These are phyloP conservation scores for Penicillium pulvis DNA, from an alignment of 495 filamentous ascomycete species.

Conservation along the genomic window DNA sequence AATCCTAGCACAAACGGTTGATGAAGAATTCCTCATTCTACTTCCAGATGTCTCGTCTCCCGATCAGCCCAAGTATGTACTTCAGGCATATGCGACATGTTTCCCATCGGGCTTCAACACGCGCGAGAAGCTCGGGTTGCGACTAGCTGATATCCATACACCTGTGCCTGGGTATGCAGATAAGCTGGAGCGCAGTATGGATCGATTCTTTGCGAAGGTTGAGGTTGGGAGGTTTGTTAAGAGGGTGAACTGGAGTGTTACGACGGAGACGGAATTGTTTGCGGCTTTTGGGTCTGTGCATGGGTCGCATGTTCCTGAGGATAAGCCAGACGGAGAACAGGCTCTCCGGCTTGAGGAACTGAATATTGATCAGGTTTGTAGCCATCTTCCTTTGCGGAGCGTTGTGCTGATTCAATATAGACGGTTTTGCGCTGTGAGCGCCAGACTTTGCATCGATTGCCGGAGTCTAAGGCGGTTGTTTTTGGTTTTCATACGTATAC, in stretches of 20 bases:
- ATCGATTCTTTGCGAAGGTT: conserved; percentile 65
- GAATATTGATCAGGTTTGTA: conserved; percentile 51
- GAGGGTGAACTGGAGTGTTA: conserved; percentile 63
- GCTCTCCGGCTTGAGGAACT: conserved; percentile 44
- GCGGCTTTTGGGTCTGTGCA: conserved; percentile 45
- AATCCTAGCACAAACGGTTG: conserved; percentile 21
- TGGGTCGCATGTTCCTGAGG: conserved; percentile 12
- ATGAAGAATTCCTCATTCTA: conserved; percentile 70
- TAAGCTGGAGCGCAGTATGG: conserved; percentile 76
- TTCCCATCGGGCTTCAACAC: conserved; percentile 75
- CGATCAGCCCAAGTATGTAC: conserved; percentile 50
- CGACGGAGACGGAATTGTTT: conserved; percentile 58
- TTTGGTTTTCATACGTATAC: conserved; percentile 83
- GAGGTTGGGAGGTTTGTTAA: conserved; percentile 43
- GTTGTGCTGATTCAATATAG: conserved; percentile 25
- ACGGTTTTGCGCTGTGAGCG: conserved; percentile 68
- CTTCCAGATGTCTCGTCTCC: conserved; percentile 44
- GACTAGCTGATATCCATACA: conserved; percentile 66
- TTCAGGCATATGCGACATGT: conserved; percentile 69
- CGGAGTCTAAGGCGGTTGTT: conserved; percentile 63
- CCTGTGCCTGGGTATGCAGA: conserved; percentile 69
- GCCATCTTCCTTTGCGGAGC: background rate
- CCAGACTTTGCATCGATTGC: conserved; percentile 75
- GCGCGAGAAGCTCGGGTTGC: conserved; percentile 60
- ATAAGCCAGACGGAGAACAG: conserved; percentile 38